Evolutionary conservation across 2,329 filamentous ascomycete genomes (phyloP), one percentile per base, ranked within the genome.

Genomic region (Coleophoma eucalyptorum): DNA sequence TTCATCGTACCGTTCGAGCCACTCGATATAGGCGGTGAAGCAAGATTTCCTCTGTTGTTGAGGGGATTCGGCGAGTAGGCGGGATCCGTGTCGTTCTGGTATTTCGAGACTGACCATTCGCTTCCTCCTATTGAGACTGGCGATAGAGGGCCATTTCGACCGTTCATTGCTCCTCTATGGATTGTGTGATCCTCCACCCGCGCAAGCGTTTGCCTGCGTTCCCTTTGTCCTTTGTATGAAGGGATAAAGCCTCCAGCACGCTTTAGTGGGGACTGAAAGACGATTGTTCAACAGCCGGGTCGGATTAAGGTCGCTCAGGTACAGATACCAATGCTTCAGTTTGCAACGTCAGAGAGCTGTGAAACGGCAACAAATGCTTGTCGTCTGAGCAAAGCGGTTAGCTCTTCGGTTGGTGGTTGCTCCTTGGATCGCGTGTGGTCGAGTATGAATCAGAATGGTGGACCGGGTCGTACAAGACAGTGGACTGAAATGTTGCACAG

Each of bases 51-150:
- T 61, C 75, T 81, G 70, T 67, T 77, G 68, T 68, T 79, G 65
- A 65, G 71, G 65, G 50, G 74, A 66, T 76, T 80, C 49, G 77
- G 69, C 55, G 73, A 74, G 68, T 80, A 67, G 21, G 55, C 57
- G 43, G 60, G 60, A 47, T 66, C 62, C 66, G 74, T 76, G 64
- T 77, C 72, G 63, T 69, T 72, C 56, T 83, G 79, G 69, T 90
- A 89, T 65, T 84, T 84, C 57, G 81, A 80, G 61, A 86, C 78
- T 52, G 78, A 81, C 45, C 87, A 88, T 86, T 87, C 94, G 68
- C 94, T 90, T 76, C 84, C 91, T 66, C 76, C 86, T 78, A 89
- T 74, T 72, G 89, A 94, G 69, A 90, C 80, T 66, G 90, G 89
- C 66, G 90, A 92, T 69, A 92, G 78, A 67, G 86, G 86, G 73